Evolutionary conservation across 73 alveolate species (phyloP), one percentile per base, ranked within the genome.

Genomic region (Stentor roeselii): DNA sequence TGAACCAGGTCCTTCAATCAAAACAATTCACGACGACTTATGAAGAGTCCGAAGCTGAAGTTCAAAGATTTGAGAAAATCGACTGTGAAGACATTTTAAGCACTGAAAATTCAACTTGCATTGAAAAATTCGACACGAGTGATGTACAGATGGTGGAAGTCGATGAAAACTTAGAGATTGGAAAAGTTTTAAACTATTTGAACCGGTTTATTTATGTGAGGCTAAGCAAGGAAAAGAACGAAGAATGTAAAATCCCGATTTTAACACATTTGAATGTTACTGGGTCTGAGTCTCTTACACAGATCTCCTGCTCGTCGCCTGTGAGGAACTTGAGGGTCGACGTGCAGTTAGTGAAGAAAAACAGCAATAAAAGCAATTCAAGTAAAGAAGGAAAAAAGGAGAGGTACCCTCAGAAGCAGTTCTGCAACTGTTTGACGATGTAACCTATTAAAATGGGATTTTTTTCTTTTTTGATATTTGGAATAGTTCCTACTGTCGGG

Each of bases 361-460:
- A n/a, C n/a, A n/a, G n/a, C n/a, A n/a, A n/a, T n/a, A n/a, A n/a
- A n/a, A n/a, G n/a, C n/a, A n/a, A n/a, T n/a, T n/a, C n/a, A n/a
- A n/a, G n/a, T n/a, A n/a, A n/a, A n/a, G n/a, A n/a, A n/a, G n/a
- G n/a, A n/a, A n/a, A n/a, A n/a, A n/a, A n/a, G n/a, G n/a, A n/a
- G n/a, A n/a, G n/a, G n/a, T n/a, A n/a, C n/a, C n/a, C n/a, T n/a
- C n/a, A n/a, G n/a, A n/a, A n/a, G n/a, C n/a, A n/a, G n/a, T n/a
- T n/a, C n/a, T n/a, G n/a, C n/a, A n/a, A n/a, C n/a, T n/a, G n/a
- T n/a, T n/a, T n/a, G n/a, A n/a, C n/a, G n/a, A n/a, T n/a, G n/a
- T n/a, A n/a, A n/a, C n/a, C n/a, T n/a, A n/a, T n/a, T n/a, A n/a
- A 11, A 50, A 50, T 50, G 67, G 67, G 67, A 50, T 50, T 50